phyloP scores from a whole-genome alignment of 495 filamentous ascomycete species.

The Annulohypoxylon nitens region DNA sequence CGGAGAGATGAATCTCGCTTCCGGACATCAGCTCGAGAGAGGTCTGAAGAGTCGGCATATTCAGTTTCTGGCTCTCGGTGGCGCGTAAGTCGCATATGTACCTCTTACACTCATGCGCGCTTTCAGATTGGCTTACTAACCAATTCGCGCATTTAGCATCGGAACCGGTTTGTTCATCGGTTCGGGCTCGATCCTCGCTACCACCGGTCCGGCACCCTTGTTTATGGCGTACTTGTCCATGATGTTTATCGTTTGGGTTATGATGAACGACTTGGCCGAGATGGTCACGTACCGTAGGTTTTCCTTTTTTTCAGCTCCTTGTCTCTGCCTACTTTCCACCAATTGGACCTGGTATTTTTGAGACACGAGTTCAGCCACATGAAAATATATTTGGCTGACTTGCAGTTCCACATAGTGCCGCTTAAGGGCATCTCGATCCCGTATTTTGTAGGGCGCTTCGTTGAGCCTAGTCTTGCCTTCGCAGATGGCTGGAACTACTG shows the following conservation, averaged over 20 bases:
- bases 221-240: conserved; percentile 66
- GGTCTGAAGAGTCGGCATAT: conserved; percentile 76
- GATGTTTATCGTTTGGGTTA: conserved; percentile 55
- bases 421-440: conserved; percentile 67
- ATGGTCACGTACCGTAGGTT: conserved; percentile 59
- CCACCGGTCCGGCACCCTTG: conserved; percentile 63
- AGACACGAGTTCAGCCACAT: neutral
- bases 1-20: conserved; percentile 68
- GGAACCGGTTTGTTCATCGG: conserved; percentile 73
- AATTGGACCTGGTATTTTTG: neutral
- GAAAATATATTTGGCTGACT: neutral
- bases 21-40: conserved; percentile 66
- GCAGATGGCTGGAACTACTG: conserved; percentile 84
- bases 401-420: conserved; percentile 58
- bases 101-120: neutral
- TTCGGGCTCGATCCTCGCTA: conserved; percentile 62
- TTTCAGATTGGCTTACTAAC: conserved; percentile 5
- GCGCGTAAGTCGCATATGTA: conserved; percentile 55
- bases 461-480: conserved; percentile 82
- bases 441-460: conserved; percentile 78
- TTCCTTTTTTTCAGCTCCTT: neutral
- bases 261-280: conserved; percentile 64
- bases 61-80: conserved; percentile 80
- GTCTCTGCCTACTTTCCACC: neutral
- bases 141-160: conserved; percentile 57